Evolutionary conservation across 2,329 filamentous ascomycete species (phyloP).

Genomic region (Neurospora sp.): DNA sequence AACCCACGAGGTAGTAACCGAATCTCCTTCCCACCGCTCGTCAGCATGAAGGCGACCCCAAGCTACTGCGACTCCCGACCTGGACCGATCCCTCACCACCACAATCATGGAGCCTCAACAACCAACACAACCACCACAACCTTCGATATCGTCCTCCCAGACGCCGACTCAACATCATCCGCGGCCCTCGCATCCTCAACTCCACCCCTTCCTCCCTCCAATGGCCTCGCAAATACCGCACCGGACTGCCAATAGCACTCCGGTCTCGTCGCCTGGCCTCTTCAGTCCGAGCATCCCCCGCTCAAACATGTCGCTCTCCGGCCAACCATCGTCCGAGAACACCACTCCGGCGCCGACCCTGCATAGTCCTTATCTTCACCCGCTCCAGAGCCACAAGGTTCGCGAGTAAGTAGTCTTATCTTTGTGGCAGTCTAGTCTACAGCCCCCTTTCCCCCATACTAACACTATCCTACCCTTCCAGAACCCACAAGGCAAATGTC

Average conservation of each 20-base stretch:
- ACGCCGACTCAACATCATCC: conserved; percentile 6
- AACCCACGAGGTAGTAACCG: background rate
- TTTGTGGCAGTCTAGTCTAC: background rate
- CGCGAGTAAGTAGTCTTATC: conserved; percentile 53
- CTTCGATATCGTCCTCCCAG: background rate
- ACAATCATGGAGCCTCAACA: conserved; percentile 19
- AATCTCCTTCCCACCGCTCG: background rate
- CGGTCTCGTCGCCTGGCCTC: conserved; percentile 51
- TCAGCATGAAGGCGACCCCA: conserved; percentile 18
- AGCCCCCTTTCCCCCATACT: conserved; percentile 4
- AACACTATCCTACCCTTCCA: conserved; percentile 22
- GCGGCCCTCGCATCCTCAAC: conserved; percentile 23
- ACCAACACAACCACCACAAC: conserved; percentile 7
- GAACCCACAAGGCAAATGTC: conserved; percentile 83
- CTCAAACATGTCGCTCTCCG: conserved; percentile 28
- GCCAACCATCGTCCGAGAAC: conserved; percentile 40
- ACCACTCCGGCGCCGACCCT: conserved; percentile 39
- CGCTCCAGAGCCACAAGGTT: conserved; percentile 62
- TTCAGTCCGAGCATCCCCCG: conserved; percentile 44
- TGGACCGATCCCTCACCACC: conserved; percentile 5
- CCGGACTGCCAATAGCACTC: conserved; percentile 45
- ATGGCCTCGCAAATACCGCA: conserved; percentile 30
- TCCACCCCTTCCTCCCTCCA: conserved; percentile 26
- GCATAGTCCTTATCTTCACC: conserved; percentile 57
- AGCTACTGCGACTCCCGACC: conserved; percentile 2